These are phyloP conservation scores for Wallacemonas sp. DNA, from an alignment of 208 protist species.

Conservation along the genomic window DNA sequence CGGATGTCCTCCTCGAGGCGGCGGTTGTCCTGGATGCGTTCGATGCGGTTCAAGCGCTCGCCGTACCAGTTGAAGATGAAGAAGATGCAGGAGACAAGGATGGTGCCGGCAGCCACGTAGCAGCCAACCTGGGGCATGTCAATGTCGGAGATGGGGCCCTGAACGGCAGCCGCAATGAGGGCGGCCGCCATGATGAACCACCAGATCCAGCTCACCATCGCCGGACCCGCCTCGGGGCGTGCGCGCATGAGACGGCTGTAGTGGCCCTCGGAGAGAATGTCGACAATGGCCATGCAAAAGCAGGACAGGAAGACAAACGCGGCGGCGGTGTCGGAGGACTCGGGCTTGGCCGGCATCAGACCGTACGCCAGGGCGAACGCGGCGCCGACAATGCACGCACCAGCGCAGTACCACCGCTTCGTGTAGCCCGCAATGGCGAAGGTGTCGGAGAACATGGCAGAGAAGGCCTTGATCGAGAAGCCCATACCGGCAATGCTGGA, in stretches of 20 bases:
- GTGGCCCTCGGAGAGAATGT: slow-evolving; percentile 47
- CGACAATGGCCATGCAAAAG: slow-evolving; percentile 35
- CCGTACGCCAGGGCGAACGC: slow-evolving; percentile 25
- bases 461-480: slow-evolving; percentile 34
- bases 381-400: slow-evolving; percentile 22
- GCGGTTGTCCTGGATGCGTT: slow-evolving; percentile 1
- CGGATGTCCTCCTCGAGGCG: slow-evolving; percentile 16
- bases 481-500: slow-evolving; percentile 27
- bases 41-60: slow-evolving; percentile 22
- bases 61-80: slow-evolving; percentile 45
- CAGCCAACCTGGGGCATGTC: slow-evolving; percentile 20
- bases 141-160: slow-evolving; percentile 34
- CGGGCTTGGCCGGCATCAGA: slow-evolving; percentile 23
- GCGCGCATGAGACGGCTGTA: slow-evolving; percentile 44
- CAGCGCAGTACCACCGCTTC: slow-evolving; percentile 37
- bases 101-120: slow-evolving; percentile 26
- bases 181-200: slow-evolving; percentile 32
- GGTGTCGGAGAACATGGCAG: slow-evolving; percentile 38
- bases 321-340: slow-evolving; percentile 17
- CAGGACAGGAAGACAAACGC: slow-evolving; percentile 32
- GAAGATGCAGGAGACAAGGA: slow-evolving; percentile 27
- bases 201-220: slow-evolving; percentile 48
- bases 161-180: slow-evolving; percentile 27
- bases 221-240: slow-evolving; percentile 22
- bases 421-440: slow-evolving; percentile 36